Percentiles rank a stretch among this genome's conserved stretches.
Evolutionary conservation across 208 protist genomes (phyloP).

Genomic region (Trypanosoma platydactyli): DNA sequence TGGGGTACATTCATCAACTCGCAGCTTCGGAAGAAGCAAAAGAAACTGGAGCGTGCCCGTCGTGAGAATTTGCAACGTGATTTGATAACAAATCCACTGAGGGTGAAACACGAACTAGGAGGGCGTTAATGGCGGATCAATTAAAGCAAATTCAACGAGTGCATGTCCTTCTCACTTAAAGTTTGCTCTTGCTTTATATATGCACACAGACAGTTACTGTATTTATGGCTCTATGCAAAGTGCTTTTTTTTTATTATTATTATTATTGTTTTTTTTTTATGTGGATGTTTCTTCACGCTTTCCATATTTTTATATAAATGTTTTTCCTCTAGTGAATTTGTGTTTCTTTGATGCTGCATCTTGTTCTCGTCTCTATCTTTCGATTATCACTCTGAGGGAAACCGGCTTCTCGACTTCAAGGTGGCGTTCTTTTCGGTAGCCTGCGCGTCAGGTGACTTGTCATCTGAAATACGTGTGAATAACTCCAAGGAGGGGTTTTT

Average conservation of each 20-base stretch:
- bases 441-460: too few relatives aligned
- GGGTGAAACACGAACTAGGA: conserved; percentile 45
- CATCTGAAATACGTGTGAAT: too few relatives aligned
- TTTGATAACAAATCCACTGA: conserved; percentile 70
- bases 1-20: conserved; percentile 61
- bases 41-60: conserved; percentile 56
- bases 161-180: neutral
- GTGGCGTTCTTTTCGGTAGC: too few relatives aligned
- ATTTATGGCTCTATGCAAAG: neutral
- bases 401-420: too few relatives aligned
- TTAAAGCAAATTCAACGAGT: neutral
- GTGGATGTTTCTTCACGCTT: conserved; percentile 6
- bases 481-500: too few relatives aligned
- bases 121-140: neutral
- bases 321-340: conserved; percentile 5
- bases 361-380: conserved; percentile 11
- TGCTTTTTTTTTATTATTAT: neutral
- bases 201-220: neutral
- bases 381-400: conserved; percentile 7
- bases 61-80: conserved; percentile 57
- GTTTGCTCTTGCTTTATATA: neutral
- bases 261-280: neutral
- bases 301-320: conserved; percentile 8
- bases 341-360: conserved; percentile 1
- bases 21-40: conserved; percentile 70